These are phyloP conservation scores for Nannochloropsis granulata DNA, from an alignment of 108 stramenopile species.

Conservation along the genomic window DNA sequence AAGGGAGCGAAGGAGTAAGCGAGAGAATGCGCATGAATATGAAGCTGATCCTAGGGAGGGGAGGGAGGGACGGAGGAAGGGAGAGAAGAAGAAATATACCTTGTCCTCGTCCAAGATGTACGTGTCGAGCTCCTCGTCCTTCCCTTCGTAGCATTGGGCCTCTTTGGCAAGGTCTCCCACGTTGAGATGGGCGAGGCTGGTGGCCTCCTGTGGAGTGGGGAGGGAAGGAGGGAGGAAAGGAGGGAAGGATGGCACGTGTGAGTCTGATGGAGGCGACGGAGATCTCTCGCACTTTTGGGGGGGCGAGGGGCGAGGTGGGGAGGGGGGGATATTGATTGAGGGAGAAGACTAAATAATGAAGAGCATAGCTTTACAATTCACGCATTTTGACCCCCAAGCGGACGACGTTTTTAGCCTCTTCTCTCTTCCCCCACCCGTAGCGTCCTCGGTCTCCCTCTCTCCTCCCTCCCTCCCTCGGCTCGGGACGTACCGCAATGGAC, in stretches of 20 bases:
- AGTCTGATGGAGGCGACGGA: no score
- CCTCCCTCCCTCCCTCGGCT: not conserved
- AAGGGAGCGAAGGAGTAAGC: not conserved
- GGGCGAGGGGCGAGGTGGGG: no score
- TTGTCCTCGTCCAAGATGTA: slow-evolving; percentile 38
- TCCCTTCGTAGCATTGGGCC: slow-evolving; percentile 32
- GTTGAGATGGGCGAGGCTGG: slow-evolving; percentile 30
- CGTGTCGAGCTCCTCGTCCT: slow-evolving; percentile 37
- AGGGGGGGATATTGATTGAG: no score
- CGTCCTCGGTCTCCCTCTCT: not conserved
- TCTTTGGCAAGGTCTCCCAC: slow-evolving; percentile 34
- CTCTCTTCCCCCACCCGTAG: not conserved
- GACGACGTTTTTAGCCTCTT: not conserved
- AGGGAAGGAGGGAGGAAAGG: not conserved
- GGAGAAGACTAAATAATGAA: no score
- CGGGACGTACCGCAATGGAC: slow-evolving; percentile 18
- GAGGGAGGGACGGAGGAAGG: not conserved
- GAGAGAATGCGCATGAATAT: no score
- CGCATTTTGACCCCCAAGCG: no score
- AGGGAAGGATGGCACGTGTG: no score
- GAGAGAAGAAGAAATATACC: not conserved
- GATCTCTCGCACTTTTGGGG: no score
- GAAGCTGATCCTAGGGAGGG: no score
- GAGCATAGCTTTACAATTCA: no score
- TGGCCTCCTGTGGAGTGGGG: slow-evolving; percentile 4